Evolutionary conservation across 2,329 filamentous ascomycete genomes (phyloP).

Genomic region (Penicillium sp.): DNA sequence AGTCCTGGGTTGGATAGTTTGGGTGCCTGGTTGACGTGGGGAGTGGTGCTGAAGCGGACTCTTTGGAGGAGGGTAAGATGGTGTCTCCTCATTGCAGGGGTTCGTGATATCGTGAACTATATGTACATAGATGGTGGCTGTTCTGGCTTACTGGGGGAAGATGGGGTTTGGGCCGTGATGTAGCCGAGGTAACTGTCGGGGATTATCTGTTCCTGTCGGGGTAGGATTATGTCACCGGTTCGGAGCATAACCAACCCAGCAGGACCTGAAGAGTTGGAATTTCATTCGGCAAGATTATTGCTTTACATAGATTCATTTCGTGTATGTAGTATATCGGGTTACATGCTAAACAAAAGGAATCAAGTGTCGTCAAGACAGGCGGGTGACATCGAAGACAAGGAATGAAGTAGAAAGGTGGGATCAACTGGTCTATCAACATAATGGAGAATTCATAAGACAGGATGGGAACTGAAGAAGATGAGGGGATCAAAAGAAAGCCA

Average conservation of each 20-base stretch:
- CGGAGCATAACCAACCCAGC: neutral
- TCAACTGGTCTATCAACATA: conserved; percentile 24
- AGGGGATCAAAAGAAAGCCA: conserved; percentile 1
- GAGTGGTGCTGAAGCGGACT: neutral
- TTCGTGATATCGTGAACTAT: neutral
- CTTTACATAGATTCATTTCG: neutral
- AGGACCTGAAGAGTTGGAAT: neutral
- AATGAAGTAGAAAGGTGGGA: conserved; percentile 11
- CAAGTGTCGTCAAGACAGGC: conserved; percentile 16
- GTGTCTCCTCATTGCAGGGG: conserved; percentile 7
- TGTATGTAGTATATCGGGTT: neutral
- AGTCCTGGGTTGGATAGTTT: neutral
- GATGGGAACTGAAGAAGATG: conserved; percentile 17
- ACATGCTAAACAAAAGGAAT: conserved; percentile 22
- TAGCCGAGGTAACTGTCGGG: conserved; percentile 18
- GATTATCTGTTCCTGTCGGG: neutral
- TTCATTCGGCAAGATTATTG: neutral
- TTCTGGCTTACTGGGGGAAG: conserved; percentile 4
- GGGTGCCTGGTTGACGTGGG: neutral
- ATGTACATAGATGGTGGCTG: neutral
- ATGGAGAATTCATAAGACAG: conserved; percentile 22
- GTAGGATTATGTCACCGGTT: conserved; percentile 6
- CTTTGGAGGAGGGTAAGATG: neutral
- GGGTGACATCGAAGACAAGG: conserved; percentile 10
- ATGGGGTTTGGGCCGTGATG: neutral